Evolutionary conservation across 179 eudicot species (phyloP), one percentile per base, ranked within the genome.

Genomic region (Carnegiea gigantea): DNA sequence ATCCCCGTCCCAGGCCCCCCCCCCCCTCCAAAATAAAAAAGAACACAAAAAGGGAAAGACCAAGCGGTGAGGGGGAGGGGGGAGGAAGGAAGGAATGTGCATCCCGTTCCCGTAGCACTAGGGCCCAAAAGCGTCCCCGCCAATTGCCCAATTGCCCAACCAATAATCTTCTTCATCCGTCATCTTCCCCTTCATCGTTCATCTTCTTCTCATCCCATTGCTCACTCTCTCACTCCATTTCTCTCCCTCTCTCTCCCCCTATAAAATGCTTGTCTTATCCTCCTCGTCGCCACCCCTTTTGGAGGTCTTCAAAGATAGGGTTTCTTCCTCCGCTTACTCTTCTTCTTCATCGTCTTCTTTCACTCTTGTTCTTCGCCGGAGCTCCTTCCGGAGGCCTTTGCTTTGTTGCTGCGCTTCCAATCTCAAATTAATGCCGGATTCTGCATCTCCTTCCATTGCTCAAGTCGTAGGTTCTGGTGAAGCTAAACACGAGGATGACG

Each of bases 361-460:
- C 68, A 46, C 71, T 48, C 73, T 79, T 21, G 77, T 43, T 79
- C 36, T 77, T 43, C 79, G 83, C 60, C 86, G 81, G 26, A 33
- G 24, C 46, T 65, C 28, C 54, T 36, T 28, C 70, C 43, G 74
- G 24, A 18, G 30, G n/a, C 76, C 82, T 44, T 59, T 57, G 57
- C 18, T 85, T 1, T 85, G 76, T 33, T 84, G 68, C 76, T 82
- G 87, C 76, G 82, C 85, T 51, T 83, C 86, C 18, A 85, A 86
- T 87, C 62, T 85, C 75, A 83, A 81, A 70, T 83, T 80, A 40
- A 85, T 85, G 86, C 86, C 90, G 73, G 88, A 86, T 17, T 51
- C 72, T 70, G 76, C 79, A 57, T 48, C 75, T 0, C 54, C 83
- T 70, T 36, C 70, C 18, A 4, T 51, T 62, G 18, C 79, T 64